Base-by-base conservation (phyloP, 1,139 yeast genomes). In the Debaryomyces coudertii region DNA sequence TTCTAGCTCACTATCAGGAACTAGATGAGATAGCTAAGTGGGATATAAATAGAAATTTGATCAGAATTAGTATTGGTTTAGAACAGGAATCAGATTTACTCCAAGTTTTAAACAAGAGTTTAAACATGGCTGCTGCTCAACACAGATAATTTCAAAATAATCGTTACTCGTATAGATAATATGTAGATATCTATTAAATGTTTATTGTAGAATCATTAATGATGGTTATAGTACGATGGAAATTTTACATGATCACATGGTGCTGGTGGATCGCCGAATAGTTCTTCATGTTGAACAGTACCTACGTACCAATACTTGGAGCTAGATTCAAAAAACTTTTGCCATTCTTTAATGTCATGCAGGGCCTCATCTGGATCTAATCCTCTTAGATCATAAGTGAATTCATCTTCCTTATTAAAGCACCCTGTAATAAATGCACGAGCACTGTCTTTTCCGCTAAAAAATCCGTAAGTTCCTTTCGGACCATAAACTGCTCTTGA, bases 1-100 rank as follows among this genome's bases (percentile, higher is more conserved):
- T 93, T 40, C 75, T 93, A 50, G 97, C 97, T 0, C 97, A 93
- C 65, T 92, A 83, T 62, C 77, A 73, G 42, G 98, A 92, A 62
- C 69, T 90, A 48, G 95, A 89, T 50, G 92, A 86, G 63, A 85
- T 88, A 20, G 88, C 79, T 47, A 73, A 83, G 56, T 90, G 89
- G 83, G 97, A 96, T 2, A 90, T 93, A 24, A 96, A 89, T 59
- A 71, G 85, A 52, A 79, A 86, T 57, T 71, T 93, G 55, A 83
- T 93, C 40, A 77, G 99, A 61, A 79, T 93, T 46, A 87, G 96
- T 60, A 82, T 93, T 45, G 99, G 99, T 0, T 69, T 86, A 48
- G 95, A 87, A 60, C 85, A 82, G 42, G 70, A 74, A 28, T 72
- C 71, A 1, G 79, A 77, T 31, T 71, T 87, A 52, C 60, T 85